These are phyloP conservation scores for Monosporozyma yasuniensis DNA, from an alignment of 805 yeast species.

Conservation along the genomic window DNA sequence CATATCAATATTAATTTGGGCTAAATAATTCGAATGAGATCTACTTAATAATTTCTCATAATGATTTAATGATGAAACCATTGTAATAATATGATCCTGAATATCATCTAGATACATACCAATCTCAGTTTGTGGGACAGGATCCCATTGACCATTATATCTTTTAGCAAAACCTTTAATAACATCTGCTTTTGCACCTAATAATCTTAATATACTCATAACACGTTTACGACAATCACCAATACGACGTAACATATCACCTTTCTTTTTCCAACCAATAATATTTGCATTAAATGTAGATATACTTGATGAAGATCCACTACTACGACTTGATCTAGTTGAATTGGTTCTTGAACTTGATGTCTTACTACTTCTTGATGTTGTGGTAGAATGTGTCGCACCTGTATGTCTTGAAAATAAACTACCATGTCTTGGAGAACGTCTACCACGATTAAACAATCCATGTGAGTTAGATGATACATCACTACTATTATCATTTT, in stretches of 20 bases:
- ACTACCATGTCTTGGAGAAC: not conserved
- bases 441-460: not conserved
- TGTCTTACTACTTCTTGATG: constrained; percentile 10
- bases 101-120: constrained; percentile 94
- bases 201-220: constrained; percentile 74
- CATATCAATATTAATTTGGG: constrained; percentile 96
- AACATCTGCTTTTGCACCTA: constrained; percentile 96
- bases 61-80: constrained; percentile 92
- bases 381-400: constrained; percentile 6
- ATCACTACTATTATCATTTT: not conserved
- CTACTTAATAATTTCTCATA: constrained; percentile 89
- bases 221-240: constrained; percentile 94
- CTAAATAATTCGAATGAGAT: constrained; percentile 92
- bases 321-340: constrained; percentile 17
- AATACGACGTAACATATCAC: constrained; percentile 88
- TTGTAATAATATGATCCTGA: constrained; percentile 94
- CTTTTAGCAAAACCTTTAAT: constrained; percentile 90
- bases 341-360: constrained; percentile 4
- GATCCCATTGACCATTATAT: constrained; percentile 76
- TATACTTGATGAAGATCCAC: constrained; percentile 26
- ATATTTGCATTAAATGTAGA: constrained; percentile 34
- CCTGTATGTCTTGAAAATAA: not conserved
- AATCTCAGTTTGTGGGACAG: constrained; percentile 74
- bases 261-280: constrained; percentile 81
- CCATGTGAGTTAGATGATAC: constrained; percentile 11